Evolutionary conservation across 306 rosid genomes (phyloP).

Genomic region (Prosopis cineraria): DNA sequence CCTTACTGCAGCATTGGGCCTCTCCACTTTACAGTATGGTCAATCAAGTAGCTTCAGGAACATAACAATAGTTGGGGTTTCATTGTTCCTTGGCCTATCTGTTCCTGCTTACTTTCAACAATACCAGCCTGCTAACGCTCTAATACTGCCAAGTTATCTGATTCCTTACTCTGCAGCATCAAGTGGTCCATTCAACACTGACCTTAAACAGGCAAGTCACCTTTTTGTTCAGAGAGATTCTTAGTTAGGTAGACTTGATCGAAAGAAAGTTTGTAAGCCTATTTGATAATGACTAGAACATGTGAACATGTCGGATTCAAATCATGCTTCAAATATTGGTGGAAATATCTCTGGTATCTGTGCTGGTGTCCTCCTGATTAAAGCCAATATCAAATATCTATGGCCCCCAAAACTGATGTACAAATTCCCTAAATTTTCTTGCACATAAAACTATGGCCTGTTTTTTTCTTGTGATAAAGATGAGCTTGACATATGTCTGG

Average conservation of each 20-base stretch:
- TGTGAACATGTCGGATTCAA: background rate
- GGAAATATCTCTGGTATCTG: background rate
- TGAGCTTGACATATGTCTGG: conserved; percentile 42
- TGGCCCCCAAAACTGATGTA: background rate
- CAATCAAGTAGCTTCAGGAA: conserved; percentile 80
- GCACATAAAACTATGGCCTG: background rate
- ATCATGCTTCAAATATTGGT: background rate
- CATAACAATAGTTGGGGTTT: conserved; percentile 77
- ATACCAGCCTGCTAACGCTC: conserved; percentile 65
- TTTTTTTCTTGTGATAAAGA: background rate
- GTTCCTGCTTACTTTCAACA: conserved; percentile 93
- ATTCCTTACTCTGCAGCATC: conserved; percentile 93
- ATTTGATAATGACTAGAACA: background rate
- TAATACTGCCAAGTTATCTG: conserved; percentile 82
- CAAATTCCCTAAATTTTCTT: background rate
- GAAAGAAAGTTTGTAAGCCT: background rate
- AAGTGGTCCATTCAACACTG: conserved; percentile 74
- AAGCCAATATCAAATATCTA: background rate
- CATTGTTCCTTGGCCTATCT: conserved; percentile 93
- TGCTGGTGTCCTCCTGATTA: background rate
- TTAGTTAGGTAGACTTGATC: background rate
- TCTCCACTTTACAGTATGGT: conserved; percentile 71
- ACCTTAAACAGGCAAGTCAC: conserved; percentile 61
- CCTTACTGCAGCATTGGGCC: conserved; percentile 76
- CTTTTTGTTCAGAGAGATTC: background rate